These are phyloP conservation scores for Fusarium lateritium DNA, from an alignment of 2,329 filamentous ascomycete genomes.

Conservation along the genomic window DNA sequence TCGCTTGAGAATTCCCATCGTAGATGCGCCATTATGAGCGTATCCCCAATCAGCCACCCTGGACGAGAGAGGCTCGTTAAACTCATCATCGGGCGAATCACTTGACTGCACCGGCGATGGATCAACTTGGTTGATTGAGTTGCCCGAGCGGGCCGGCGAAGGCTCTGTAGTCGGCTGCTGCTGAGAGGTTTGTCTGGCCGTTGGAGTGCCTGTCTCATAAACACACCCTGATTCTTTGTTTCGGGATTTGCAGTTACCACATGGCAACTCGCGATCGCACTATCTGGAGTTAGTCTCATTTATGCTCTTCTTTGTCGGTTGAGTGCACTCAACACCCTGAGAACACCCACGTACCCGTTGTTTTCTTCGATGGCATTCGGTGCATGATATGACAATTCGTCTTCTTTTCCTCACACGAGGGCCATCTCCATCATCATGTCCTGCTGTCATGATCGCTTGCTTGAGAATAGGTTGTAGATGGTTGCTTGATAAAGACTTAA, in stretches of 20 bases:
- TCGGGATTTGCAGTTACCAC: constrained; percentile 71
- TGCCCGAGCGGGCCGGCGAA: neutral
- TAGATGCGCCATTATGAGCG: constrained; percentile 65
- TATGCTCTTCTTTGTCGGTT: neutral
- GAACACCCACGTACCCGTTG: constrained; percentile 63
- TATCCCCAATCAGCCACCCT: constrained; percentile 69
- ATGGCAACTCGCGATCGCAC: constrained; percentile 73
- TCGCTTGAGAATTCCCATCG: constrained; percentile 68
- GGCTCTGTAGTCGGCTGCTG: constrained; percentile 6
- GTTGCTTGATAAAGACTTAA: too few species aligned
- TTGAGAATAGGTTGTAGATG: neutral
- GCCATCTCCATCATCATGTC: constrained; percentile 6
- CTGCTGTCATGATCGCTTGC: constrained; percentile 23
- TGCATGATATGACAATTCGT: constrained; percentile 74
- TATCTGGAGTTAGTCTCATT: constrained; percentile 46
- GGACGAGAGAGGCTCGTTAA: constrained; percentile 55
- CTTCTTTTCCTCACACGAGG: constrained; percentile 65
- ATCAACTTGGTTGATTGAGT: neutral
- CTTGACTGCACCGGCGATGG: constrained; percentile 4
- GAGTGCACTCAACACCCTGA: too few species aligned
- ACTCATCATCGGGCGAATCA: constrained; percentile 8
- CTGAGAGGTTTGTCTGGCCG: constrained; percentile 51
- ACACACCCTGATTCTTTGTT: constrained; percentile 69
- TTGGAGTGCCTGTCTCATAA: constrained; percentile 68
- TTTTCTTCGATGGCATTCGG: constrained; percentile 75